Conservation (phyloP, 768 basidiomycete genomes). For the Mycena amicta region DNA sequence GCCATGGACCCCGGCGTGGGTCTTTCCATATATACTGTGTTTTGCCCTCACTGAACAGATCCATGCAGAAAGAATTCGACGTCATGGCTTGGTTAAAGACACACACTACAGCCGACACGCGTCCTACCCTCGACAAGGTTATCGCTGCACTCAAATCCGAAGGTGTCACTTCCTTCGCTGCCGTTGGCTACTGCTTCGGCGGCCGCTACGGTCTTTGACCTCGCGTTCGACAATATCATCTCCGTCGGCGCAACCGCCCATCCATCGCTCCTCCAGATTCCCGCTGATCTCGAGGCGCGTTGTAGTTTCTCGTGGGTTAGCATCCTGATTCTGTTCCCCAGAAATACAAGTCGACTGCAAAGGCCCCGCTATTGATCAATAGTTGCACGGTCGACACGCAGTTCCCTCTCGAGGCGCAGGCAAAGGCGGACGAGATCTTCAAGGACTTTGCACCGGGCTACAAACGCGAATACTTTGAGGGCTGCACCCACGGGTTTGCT, state of each 20-base stretch:
- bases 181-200: conserved; percentile 1
- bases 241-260: neutral
- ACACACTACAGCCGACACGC: neutral
- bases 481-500: neutral
- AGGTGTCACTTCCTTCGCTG: neutral
- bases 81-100: neutral
- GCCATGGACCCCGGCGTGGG: neutral
- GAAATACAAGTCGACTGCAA: neutral
- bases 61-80: neutral
- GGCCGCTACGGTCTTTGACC: conserved; percentile 1
- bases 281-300: neutral
- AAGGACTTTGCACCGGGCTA: neutral
- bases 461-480: neutral
- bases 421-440: neutral
- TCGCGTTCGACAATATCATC: neutral
- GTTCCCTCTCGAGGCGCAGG: neutral
- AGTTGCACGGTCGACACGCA: neutral
- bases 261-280: neutral
- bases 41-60: neutral
- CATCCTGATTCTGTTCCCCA: neutral
- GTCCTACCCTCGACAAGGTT: neutral
- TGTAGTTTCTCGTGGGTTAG: neutral
- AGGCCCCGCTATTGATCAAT: neutral
- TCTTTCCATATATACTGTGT: neutral
- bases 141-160: neutral